Evolutionary conservation across 2,329 filamentous ascomycete genomes (phyloP).

Genomic region (Blastomyces parvus): DNA sequence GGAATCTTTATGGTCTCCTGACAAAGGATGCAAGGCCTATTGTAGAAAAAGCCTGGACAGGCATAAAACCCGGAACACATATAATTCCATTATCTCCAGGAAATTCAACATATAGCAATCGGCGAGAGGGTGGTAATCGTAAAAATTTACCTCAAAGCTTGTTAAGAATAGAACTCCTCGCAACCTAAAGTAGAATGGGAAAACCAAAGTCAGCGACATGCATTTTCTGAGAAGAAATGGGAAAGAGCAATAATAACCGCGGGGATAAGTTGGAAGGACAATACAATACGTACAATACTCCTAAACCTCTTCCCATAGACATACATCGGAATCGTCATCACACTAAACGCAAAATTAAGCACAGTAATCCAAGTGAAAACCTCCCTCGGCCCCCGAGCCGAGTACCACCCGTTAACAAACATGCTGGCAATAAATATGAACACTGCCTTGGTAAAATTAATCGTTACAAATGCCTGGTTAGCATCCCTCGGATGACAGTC

Average conservation of each 20-base stretch:
- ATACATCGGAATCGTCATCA: constrained; percentile 21
- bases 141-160: constrained; percentile 1
- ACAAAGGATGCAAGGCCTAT: neutral
- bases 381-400: constrained; percentile 19
- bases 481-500: constrained; percentile 34
- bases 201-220: neutral
- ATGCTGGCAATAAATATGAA: constrained; percentile 25
- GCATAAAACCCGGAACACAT: neutral
- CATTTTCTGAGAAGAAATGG: neutral
- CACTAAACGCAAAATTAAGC: constrained; percentile 14
- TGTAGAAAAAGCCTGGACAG: neutral
- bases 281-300: constrained; percentile 20
- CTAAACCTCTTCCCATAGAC: constrained; percentile 26
- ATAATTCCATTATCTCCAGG: neutral
- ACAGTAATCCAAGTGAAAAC: constrained; percentile 15
- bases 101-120: neutral
- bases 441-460: constrained; percentile 35
- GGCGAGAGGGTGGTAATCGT: neutral
- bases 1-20: neutral
- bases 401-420: constrained; percentile 22
- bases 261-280: neutral
- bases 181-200: neutral
- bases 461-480: constrained; percentile 35
- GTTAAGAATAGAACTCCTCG: neutral
- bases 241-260: neutral